Percentiles rank a stretch among this genome's conserved stretches.
These are phyloP conservation scores for Rhynchospora breviuscula DNA, from an alignment of 176 grass and related monocot genomes.

Conservation along the genomic window DNA sequence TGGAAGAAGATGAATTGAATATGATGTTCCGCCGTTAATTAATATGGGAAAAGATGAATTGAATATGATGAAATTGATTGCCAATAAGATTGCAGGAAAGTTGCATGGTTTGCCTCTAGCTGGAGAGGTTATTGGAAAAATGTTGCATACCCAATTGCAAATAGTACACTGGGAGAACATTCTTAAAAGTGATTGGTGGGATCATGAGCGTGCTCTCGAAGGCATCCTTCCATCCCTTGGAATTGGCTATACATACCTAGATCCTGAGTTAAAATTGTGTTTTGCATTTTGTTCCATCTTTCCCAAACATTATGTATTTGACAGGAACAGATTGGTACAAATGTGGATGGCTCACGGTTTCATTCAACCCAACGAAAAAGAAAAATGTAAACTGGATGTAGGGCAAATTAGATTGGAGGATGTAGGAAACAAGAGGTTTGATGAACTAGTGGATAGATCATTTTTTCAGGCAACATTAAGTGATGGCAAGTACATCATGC, in stretches of 20 bases:
- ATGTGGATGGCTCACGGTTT: conserved; percentile 52
- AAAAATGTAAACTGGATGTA: background rate
- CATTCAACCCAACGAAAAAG: background rate
- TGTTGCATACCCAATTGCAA: conserved; percentile 14
- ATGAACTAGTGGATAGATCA: background rate
- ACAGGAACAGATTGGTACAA: conserved; percentile 35
- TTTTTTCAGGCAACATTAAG: conserved; percentile 25
- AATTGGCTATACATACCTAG: conserved; percentile 29
- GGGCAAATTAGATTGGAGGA: conserved; percentile 16
- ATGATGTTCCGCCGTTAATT: background rate
- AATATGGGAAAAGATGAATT: background rate
- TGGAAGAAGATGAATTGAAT: background rate
- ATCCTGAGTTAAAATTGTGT: conserved; percentile 28
- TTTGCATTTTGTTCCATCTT: conserved; percentile 43
- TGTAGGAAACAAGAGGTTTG: background rate
- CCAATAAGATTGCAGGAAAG: conserved; percentile 23
- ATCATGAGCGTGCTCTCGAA: background rate
- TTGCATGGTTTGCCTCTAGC: conserved; percentile 32
- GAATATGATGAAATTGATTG: conserved; percentile 10
- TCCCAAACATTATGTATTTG: conserved; percentile 27
- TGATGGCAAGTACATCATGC: conserved; percentile 16
- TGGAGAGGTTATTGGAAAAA: conserved; percentile 19
- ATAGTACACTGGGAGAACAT: conserved; percentile 23
- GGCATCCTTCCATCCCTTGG: conserved; percentile 25
- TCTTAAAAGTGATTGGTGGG: conserved; percentile 36